A percentile compares a stretch with the other conserved stretches of the same genome.
These are phyloP conservation scores for Epichloe coenophiala DNA, from an alignment of 2,329 filamentous ascomycete species.

Conservation along the genomic window DNA sequence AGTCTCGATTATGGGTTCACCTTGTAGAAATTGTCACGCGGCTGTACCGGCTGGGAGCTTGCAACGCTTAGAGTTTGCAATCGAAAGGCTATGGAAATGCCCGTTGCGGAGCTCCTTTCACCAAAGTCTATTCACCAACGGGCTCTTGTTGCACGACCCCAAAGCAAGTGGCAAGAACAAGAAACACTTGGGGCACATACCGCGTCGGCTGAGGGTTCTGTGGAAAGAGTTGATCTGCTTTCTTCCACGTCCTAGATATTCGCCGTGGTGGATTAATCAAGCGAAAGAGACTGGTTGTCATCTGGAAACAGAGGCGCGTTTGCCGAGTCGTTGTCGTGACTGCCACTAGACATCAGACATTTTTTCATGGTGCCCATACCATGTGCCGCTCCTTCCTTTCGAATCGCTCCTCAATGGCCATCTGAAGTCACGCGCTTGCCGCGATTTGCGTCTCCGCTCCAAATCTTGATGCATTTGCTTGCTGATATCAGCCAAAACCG, in stretches of 20 bases:
- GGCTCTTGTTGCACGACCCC: too few species aligned
- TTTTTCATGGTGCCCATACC: background rate
- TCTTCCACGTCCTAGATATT: too few species aligned
- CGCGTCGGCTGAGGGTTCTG: too few species aligned
- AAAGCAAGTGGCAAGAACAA: too few species aligned
- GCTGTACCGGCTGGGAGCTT: background rate
- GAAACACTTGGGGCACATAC: too few species aligned
- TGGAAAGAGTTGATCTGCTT: too few species aligned
- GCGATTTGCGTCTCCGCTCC: background rate
- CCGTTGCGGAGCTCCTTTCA: background rate
- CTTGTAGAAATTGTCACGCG: background rate
- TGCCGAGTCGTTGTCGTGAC: too few species aligned
- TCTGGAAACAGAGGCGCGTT: too few species aligned
- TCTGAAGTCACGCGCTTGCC: background rate
- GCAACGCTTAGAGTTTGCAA: background rate
- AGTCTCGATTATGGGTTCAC: background rate
- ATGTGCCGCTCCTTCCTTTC: background rate
- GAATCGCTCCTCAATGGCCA: background rate
- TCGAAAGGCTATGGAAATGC: background rate
- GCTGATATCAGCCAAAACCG: background rate
- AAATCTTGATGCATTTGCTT: background rate
- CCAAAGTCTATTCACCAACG: background rate
- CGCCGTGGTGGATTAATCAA: too few species aligned
- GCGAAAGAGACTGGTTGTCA: too few species aligned
- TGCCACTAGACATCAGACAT: background rate